Percentiles rank a stretch among this genome's conserved stretches.
These are phyloP conservation scores for Monilinia laxa DNA, from an alignment of 2,329 filamentous ascomycete species.

Conservation along the genomic window DNA sequence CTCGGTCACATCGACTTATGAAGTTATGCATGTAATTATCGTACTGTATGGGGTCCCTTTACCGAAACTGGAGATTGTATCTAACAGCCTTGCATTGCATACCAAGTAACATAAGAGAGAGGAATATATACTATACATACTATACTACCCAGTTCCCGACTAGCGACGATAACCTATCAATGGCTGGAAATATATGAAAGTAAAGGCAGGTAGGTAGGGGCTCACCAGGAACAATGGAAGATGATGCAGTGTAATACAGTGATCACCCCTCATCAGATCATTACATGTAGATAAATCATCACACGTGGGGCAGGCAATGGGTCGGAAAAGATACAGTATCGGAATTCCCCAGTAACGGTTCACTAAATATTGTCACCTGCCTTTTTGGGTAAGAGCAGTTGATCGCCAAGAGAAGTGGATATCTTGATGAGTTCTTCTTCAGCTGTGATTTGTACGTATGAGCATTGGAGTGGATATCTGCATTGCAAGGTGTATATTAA, in stretches of 20 bases:
- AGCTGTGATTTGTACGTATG: constrained; percentile 3
- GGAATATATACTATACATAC: too few relatives aligned
- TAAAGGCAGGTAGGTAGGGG: neutral
- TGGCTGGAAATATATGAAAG: neutral
- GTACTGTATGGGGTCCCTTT: neutral
- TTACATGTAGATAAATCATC: neutral
- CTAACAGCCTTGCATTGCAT: neutral
- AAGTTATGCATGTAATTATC: neutral
- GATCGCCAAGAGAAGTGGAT: constrained; percentile 18
- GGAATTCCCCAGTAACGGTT: constrained; percentile 15
- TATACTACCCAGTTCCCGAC: too few relatives aligned
- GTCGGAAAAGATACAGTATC: constrained; percentile 5
- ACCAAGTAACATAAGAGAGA: neutral
- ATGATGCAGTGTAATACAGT: neutral
- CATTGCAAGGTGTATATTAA: neutral
- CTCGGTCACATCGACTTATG: neutral
- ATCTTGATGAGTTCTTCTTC: neutral
- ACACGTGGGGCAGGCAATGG: constrained; percentile 18
- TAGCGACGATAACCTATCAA: constrained; percentile 7
- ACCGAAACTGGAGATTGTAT: neutral
- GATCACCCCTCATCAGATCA: too few relatives aligned
- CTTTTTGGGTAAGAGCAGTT: constrained; percentile 9
- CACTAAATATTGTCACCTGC: neutral
- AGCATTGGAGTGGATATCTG: constrained; percentile 3
- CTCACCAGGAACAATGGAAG: neutral